Evolutionary conservation across 2,329 filamentous ascomycete genomes (phyloP), one percentile per base, ranked within the genome.

Genomic region (Epichloe uncinata): DNA sequence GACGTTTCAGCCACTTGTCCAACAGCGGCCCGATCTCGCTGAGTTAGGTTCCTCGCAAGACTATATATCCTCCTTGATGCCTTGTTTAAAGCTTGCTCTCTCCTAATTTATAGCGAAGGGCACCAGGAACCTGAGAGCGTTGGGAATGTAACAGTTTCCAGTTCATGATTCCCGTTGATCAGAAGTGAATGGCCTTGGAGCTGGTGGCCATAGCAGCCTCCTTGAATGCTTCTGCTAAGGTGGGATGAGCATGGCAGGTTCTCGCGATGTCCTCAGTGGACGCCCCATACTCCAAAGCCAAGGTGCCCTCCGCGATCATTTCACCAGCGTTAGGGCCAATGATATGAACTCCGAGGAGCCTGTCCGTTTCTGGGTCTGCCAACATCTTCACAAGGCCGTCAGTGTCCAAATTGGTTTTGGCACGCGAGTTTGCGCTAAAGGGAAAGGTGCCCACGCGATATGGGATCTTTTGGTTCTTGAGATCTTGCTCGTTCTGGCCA

Each of bases 151-250:
- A 42, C 13, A 20, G 38, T 37, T 38, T 37, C 8, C 35, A 37
- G 20, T 20, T 22, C 6, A 20, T 35, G 16, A 18, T 45, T 45
- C 22, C n/a, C n/a, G 5, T 44, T 15, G 7, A 40, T 48, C 86
- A 98, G 72, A 85, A 95, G 75, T 98, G 93, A 68, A 98, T 95
- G 58, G 93, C 84, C 77, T 95, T 93, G 63, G 83, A 81, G 74
- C 95, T 89, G 47, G 91, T 96, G 55, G 88, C 87, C 93, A 98
- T 97, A 60, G 93, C 93, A 63, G 93, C 93, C 80, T 98, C 93
- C 79, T 98, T 98, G 80, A 98, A 97, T 42, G 93, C 93, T 75
- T 98, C 93, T 22, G 91, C 83, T 53, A 98, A 78, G 47, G 90
- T 96, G 50, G 93, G 93, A 73, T 98, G 93, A 50, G 93, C 93